Percentiles rank a stretch among this genome's conserved stretches.
Conservation (phyloP, 495 filamentous ascomycete species). For the Neurospora pannonica region DNA sequence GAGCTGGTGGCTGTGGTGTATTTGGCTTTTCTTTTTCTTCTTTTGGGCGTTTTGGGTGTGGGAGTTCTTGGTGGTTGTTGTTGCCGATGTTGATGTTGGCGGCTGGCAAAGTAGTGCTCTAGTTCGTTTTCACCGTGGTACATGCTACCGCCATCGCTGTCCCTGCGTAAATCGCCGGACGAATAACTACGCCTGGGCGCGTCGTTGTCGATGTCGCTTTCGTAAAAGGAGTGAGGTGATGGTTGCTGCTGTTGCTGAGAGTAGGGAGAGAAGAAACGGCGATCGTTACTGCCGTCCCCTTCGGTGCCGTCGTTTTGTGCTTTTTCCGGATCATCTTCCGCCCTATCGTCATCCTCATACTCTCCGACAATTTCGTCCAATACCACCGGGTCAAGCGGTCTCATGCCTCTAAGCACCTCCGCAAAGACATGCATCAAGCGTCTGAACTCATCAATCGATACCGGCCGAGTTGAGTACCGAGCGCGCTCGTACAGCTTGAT, state of each 20-base stretch:
- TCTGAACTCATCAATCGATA: constrained; percentile 62
- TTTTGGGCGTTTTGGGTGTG: background rate
- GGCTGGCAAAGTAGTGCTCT: constrained; percentile 22
- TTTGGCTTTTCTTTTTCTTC: background rate
- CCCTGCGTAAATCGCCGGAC: background rate
- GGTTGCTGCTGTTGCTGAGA: background rate
- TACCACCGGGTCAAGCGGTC: constrained; percentile 42
- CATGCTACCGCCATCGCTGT: background rate
- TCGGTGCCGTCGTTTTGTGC: constrained; percentile 31
- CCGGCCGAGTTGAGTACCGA: constrained; percentile 55
- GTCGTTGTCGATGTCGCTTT: constrained; percentile 43
- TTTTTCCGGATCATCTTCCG: constrained; percentile 23
- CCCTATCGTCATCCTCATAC: constrained; percentile 7
- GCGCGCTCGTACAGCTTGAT: constrained; percentile 71
- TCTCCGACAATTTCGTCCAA: constrained; percentile 18
- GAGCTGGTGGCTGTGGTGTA: background rate
- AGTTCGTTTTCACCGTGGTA: background rate
- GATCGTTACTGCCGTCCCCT: constrained; percentile 30
- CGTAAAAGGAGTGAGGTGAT: constrained; percentile 12
- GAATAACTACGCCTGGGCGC: constrained; percentile 12
- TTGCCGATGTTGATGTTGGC: constrained; percentile 17
- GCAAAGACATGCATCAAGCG: constrained; percentile 80
- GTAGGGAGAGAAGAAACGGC: background rate
- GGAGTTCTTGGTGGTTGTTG: constrained; percentile 13
- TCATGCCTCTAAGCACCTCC: constrained; percentile 69